Evolutionary conservation across 495 filamentous ascomycete species (phyloP), one percentile per base, ranked within the genome.

Genomic region (Penicillium riverlandense): DNA sequence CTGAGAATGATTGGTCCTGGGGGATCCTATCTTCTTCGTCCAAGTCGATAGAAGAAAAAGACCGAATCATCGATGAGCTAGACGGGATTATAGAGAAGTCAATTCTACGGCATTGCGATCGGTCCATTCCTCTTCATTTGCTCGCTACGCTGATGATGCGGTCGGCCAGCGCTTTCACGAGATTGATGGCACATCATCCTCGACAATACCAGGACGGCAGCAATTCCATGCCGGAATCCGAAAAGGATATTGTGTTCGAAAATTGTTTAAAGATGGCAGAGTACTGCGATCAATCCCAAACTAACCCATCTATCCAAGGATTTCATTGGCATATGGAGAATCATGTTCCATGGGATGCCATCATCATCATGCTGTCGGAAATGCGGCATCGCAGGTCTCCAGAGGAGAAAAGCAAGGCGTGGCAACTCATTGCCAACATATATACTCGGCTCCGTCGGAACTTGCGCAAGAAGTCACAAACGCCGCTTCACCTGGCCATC

Each of bases 81-180:
- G 62, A 66, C 11, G 32, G 33, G 10, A 36, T 52, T 4, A 50
- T 70, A 47, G 54, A 72, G 35, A 53, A 67, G 0, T 74, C 77
- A 27, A 76, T 78, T 27, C 51, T 79, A 11, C 67, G 61, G 1
- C 75, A 77, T 37, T 81, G 79, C 49, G 83, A 87, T 52, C 61
- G 65, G 7, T 71, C 70, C 0, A 79, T 84, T 22, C 77, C 77
- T 1, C 62, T 85, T 8, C 84, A 87, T 54, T 62, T 74, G 37
- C 62, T 83, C 32, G 69, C 72, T 1, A 60, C 64, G 4, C 58
- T 67, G 11, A 69, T 79, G 50, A 69, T 68, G 11, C 58, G 52
- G 31, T 60, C 68, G 8, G 52, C 60, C 1, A 52, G 67, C 9
- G 50, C 48, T 42, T 58, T 52, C n/a, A 62, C 66, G 12, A 49